Base-by-base conservation (phyloP, 2,329 filamentous ascomycete species). In the Curvularia verruculosa region DNA sequence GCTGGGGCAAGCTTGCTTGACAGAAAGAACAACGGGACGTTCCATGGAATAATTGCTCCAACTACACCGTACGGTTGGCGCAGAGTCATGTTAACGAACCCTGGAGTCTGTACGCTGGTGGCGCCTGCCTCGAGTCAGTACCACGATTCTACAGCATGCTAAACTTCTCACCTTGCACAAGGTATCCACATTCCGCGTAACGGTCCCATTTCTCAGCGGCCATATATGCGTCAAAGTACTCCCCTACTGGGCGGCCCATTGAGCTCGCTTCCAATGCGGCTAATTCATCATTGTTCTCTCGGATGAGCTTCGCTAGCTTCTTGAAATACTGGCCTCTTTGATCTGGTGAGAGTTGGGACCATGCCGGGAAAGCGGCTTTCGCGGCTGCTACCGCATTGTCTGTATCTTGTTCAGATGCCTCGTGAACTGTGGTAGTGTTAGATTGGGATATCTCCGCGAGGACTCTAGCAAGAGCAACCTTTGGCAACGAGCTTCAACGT, bases 161-260 rank as follows among this genome's bases (percentile, higher is more conserved):
- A 12, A 8, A 26, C 2, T 1, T 49, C 45, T 1, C 39, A 54
- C 51, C 55, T 89, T 65, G 89, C 83, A 46, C 93, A 87, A 78
- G 92, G 89, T 56, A 94, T 80, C 56, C 79, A 87, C 89, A 74
- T 91, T 83, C 76, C 89, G 85, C 74, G 89, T 89, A 15, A 88
- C 89, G 52, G 88, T 91, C 90, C 41, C 92, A 91, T 79, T 92
- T 90, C 52, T 92, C 81, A 37, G 91, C 91, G 64, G 89, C 84
- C 39, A 92, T 83, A 26, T 92, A 89, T 70, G 92, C 91, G 46
- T 91, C 91, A 76, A 84, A 88, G 52, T 90, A 90, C 73, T 91
- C 88, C 47, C 87, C 87, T 71, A 93, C 87, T 0, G 90, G 93
- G 83, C 93, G 93, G 73, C 91, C 91, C 81, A 94, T 91, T 77